Evolutionary conservation across 768 basidiomycete genomes (phyloP).

Genomic region (Paxillus rubicundulus): DNA sequence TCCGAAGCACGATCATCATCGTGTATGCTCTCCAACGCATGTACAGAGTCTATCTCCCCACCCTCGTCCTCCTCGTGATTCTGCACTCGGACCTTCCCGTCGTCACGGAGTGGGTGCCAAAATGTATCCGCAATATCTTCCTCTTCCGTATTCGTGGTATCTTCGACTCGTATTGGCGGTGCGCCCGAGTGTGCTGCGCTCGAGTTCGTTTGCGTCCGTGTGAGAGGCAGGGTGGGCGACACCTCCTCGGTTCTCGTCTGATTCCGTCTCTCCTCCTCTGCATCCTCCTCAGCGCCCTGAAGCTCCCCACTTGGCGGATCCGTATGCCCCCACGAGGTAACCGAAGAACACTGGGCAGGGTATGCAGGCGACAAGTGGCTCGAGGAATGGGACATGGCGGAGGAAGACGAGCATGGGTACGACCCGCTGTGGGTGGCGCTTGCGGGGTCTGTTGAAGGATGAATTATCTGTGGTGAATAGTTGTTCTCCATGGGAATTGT

Average conservation of each 20-base stretch:
- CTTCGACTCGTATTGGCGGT: neutral
- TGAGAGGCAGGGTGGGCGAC: slow-evolving; percentile 33
- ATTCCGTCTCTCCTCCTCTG: neutral
- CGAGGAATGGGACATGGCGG: slow-evolving; percentile 14
- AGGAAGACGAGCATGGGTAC: slow-evolving; percentile 4
- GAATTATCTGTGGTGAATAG: slow-evolving; percentile 3
- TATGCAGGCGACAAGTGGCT: slow-evolving; percentile 3
- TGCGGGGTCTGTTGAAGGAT: neutral
- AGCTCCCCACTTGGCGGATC: slow-evolving; percentile 7
- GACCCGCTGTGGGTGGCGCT: neutral
- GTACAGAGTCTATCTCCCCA: slow-evolving; percentile 15
- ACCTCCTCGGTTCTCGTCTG: slow-evolving; percentile 15
- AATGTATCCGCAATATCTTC: slow-evolving; percentile 23
- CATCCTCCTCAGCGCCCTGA: slow-evolving; percentile 6
- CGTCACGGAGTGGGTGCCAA: slow-evolving; percentile 26
- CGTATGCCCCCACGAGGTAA: slow-evolving; percentile 28
- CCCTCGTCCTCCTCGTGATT: slow-evolving; percentile 6
- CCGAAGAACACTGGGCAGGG: slow-evolving; percentile 20
- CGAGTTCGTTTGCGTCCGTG: slow-evolving; percentile 22
- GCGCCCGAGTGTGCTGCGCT: slow-evolving; percentile 3
- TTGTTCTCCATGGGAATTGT: slow-evolving; percentile 19
- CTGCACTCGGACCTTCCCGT: slow-evolving; percentile 10
- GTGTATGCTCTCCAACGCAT: slow-evolving; percentile 10
- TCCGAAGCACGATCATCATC: slow-evolving; percentile 9
- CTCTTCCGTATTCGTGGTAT: slow-evolving; percentile 9